phyloP scores from a whole-genome alignment of 768 basidiomycete genomes.

The Lactarius quietus region DNA sequence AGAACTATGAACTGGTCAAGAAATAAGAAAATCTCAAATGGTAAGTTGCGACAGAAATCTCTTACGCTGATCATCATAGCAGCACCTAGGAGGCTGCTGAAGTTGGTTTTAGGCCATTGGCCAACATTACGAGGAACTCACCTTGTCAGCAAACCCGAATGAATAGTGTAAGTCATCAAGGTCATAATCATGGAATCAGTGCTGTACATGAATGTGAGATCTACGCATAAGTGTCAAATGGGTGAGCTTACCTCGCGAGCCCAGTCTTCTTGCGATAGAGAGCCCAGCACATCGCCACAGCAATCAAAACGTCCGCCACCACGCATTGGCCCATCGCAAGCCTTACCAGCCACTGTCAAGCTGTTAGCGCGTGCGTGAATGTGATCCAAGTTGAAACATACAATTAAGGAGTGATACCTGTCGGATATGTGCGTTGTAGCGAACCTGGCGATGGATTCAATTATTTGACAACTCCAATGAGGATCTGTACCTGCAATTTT shows the following conservation, averaged over 20 bases:
- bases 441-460: conserved; percentile 20
- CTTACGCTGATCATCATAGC: too few relatives aligned
- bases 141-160: conserved; percentile 30
- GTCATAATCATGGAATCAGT: conserved; percentile 30
- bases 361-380: not conserved
- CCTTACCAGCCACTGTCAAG: conserved; percentile 46
- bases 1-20: too few relatives aligned
- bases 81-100: too few relatives aligned
- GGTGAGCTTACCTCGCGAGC: conserved; percentile 40
- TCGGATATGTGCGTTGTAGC: conserved; percentile 34
- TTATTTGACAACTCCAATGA: not conserved
- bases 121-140: conserved; percentile 1
- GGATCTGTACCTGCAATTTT: conserved; percentile 37
- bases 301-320: conserved; percentile 48
- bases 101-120: too few relatives aligned
- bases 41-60: too few relatives aligned
- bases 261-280: conserved; percentile 46
- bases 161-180: conserved; percentile 31
- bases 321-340: conserved; percentile 45
- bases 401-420: conserved; percentile 34
- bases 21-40: too few relatives aligned
- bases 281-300: conserved; percentile 45
- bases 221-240: not conserved
- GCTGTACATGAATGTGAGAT: conserved; percentile 15
- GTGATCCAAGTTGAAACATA: conserved; percentile 23